Evolutionary conservation across 805 yeast genomes (phyloP).

Genomic region (Teunomyces gatunensis): DNA sequence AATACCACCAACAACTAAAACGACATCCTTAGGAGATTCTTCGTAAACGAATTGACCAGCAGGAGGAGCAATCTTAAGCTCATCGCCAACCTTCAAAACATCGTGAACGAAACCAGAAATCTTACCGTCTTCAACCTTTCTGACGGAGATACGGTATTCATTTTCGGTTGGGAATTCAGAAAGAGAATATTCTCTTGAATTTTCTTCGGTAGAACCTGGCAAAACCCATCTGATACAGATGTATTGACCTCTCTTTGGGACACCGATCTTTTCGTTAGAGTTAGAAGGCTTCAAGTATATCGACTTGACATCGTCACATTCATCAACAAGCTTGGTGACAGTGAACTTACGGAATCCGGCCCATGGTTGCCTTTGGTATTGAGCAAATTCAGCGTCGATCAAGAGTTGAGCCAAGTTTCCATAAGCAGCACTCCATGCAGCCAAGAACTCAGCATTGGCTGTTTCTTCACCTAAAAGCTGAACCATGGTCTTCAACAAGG

Average conservation of each 20-base stretch:
- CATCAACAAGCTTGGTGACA: slow-evolving; percentile 41
- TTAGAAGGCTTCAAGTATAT: slow-evolving; percentile 40
- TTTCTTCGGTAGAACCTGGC: slow-evolving; percentile 39
- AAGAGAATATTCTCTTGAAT: slow-evolving; percentile 59
- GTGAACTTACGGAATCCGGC: slow-evolving; percentile 53
- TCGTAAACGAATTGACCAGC: slow-evolving; percentile 50
- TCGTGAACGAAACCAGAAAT: slow-evolving; percentile 53
- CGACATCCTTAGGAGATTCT: slow-evolving; percentile 19
- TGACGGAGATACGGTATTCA: slow-evolving; percentile 60
- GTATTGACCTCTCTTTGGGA: slow-evolving; percentile 48
- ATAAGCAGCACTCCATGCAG: slow-evolving; percentile 68
- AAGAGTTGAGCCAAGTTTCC: slow-evolving; percentile 58
- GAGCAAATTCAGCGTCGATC: slow-evolving; percentile 50
- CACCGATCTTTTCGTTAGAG: slow-evolving; percentile 34
- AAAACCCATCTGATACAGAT: slow-evolving; percentile 31
- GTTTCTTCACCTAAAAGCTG: slow-evolving; percentile 52
- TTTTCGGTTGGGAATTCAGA: slow-evolving; percentile 35
- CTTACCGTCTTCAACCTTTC: slow-evolving; percentile 45
- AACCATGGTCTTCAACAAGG: slow-evolving; percentile 52
- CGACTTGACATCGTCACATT: slow-evolving; percentile 48
- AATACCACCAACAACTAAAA: slow-evolving; percentile 59
- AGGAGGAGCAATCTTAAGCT: slow-evolving; percentile 54
- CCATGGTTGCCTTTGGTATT: slow-evolving; percentile 51
- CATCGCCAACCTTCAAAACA: slow-evolving; percentile 46
- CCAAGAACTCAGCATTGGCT: slow-evolving; percentile 58